Evolutionary conservation across 257 asterid genomes (phyloP).

Genomic region (Petunia secreta): DNA sequence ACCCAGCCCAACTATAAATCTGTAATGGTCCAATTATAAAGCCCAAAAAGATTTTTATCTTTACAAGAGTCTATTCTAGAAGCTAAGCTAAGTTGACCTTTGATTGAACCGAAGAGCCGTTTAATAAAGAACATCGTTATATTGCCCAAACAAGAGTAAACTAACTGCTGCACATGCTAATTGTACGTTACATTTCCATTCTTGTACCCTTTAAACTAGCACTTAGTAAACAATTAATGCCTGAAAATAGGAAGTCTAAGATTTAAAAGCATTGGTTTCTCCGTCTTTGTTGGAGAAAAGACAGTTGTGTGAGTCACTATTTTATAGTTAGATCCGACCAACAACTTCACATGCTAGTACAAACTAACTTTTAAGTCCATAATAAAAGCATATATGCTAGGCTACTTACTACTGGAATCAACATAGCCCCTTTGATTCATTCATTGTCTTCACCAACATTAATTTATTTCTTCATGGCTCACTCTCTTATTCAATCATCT

Average conservation of each 20-base stretch:
- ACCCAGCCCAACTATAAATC: too few species aligned
- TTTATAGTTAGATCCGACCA: conserved; percentile 34
- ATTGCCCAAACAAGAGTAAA: neutral
- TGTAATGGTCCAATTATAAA: too few species aligned
- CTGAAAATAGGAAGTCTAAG: neutral
- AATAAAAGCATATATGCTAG: too few species aligned
- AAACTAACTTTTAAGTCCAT: conserved; percentile 11
- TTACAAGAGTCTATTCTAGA: neutral
- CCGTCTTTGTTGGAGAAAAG: conserved; percentile 49
- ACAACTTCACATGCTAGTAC: conserved; percentile 24
- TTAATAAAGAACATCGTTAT: neutral
- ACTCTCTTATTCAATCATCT: conserved; percentile 27
- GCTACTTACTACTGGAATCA: neutral
- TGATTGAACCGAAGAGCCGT: neutral
- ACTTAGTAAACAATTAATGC: too few species aligned
- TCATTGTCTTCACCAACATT: conserved; percentile 10
- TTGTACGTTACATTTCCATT: neutral
- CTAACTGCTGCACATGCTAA: neutral
- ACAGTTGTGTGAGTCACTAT: conserved; percentile 28
- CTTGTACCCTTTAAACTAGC: neutral
- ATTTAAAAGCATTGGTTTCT: conserved; percentile 31
- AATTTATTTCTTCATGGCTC: conserved; percentile 32
- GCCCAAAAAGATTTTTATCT: neutral
- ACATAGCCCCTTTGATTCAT: neutral
- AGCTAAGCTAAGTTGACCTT: neutral